phyloP scores from a whole-genome alignment of 108 stramenopile species.

The Stephanodiscus triporus region DNA sequence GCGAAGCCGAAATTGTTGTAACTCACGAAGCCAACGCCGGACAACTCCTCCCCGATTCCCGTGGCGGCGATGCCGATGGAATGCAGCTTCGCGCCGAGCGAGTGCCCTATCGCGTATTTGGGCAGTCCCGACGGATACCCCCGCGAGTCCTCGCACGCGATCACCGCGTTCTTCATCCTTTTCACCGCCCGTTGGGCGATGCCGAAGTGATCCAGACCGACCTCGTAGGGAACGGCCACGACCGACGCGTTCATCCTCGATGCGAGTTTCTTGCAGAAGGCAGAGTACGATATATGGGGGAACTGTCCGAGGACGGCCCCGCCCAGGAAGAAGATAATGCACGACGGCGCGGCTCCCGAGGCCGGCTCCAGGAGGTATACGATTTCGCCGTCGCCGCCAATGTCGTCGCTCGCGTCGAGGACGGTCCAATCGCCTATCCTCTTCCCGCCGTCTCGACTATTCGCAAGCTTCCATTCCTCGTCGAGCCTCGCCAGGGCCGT shows the following conservation, averaged over 20 bases:
- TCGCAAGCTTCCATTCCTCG: conserved; percentile 64
- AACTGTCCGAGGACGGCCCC: conserved; percentile 83
- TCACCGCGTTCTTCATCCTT: conserved; percentile 56
- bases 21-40: conserved; percentile 71
- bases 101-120: conserved; percentile 67
- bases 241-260: conserved; percentile 67
- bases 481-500: conserved; percentile 70
- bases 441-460: conserved; percentile 32
- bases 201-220: conserved; percentile 80
- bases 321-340: conserved; percentile 79
- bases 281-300: conserved; percentile 80
- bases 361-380: conserved; percentile 82
- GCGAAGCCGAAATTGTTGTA: conserved; percentile 85
- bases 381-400: too few relatives aligned
- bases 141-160: conserved; percentile 61
- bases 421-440: conserved; percentile 71
- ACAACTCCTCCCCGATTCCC: conserved; percentile 55
- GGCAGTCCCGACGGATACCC: conserved; percentile 56
- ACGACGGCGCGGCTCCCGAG: conserved; percentile 58
- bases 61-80: conserved; percentile 78
- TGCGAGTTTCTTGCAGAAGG: conserved; percentile 60
- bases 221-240: conserved; percentile 72
- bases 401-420: conserved; percentile 49
- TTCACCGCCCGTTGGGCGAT: conserved; percentile 69
- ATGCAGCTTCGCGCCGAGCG: conserved; percentile 73